These are phyloP conservation scores for Zangia roseola DNA, from an alignment of 768 basidiomycete genomes.

Conservation along the genomic window DNA sequence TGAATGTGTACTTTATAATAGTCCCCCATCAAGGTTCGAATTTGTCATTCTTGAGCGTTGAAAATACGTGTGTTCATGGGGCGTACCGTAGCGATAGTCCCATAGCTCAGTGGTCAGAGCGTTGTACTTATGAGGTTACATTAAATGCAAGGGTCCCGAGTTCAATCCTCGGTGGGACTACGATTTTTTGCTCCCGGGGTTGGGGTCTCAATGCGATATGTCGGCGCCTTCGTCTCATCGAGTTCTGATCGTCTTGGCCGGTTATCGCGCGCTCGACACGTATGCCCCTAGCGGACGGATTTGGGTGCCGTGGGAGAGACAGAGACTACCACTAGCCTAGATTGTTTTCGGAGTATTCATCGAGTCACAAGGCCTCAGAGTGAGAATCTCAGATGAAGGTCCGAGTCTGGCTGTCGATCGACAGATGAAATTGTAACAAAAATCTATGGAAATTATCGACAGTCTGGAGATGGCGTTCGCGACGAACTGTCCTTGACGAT, in stretches of 20 bases:
- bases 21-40: too few species aligned
- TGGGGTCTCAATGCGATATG: too few species aligned
- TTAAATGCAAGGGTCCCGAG: conserved; percentile 60
- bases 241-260: too few species aligned
- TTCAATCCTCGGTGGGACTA: conserved; percentile 64
- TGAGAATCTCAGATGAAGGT: neutral
- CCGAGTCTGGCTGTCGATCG: neutral
- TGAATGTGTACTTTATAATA: conserved; percentile 4
- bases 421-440: neutral
- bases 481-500: conserved; percentile 9
- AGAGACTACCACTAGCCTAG: neutral
- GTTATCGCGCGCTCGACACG: too few species aligned
- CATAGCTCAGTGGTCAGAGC: conserved; percentile 64
- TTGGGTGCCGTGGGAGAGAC: too few species aligned
- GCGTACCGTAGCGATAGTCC: conserved; percentile 29
- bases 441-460: neutral
- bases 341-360: neutral
- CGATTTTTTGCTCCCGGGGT: conserved; percentile 26
- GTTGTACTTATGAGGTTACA: conserved; percentile 60
- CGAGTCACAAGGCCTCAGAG: neutral
- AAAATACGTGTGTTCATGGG: neutral
- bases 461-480: neutral
- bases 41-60: neutral
- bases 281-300: too few species aligned
- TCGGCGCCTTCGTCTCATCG: too few species aligned